phyloP scores from a whole-genome alignment of 331 rosid species.

The Phaseolus coccineus region DNA sequence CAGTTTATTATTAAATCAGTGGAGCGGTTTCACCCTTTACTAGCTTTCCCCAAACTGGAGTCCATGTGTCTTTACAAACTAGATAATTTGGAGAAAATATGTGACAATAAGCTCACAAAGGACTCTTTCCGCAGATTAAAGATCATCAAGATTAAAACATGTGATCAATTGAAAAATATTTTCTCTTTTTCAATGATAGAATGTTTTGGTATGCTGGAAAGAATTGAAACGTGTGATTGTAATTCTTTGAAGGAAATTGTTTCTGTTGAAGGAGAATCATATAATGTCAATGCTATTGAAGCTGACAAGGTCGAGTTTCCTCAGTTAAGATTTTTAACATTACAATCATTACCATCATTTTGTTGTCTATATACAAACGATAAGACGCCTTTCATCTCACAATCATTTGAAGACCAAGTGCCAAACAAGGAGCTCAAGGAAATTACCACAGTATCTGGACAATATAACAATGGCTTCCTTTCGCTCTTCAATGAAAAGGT shows the following conservation, averaged over 20 bases:
- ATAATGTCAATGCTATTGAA: not conserved
- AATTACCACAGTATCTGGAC: not conserved
- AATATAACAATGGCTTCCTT: not conserved
- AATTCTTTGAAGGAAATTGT: constrained; percentile 5
- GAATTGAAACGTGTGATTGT: not conserved
- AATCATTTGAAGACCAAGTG: not conserved
- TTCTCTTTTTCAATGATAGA: not conserved
- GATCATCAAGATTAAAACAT: not conserved
- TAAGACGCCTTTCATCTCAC: not conserved
- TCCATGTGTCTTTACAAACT: constrained; percentile 5
- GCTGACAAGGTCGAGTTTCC: not conserved
- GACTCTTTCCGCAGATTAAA: not conserved
- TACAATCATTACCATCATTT: not conserved
- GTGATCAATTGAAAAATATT: not conserved
- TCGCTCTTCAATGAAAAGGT: constrained; percentile 13
- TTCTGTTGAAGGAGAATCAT: not conserved
- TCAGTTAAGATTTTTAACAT: not conserved
- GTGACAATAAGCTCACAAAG: not conserved
- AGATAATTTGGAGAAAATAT: constrained; percentile 6
- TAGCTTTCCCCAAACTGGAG: not conserved
- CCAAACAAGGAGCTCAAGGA: not conserved
- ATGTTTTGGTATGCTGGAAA: not conserved
- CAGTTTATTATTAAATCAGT: not conserved
- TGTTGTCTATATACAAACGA: not conserved
- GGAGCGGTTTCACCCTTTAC: not conserved